Base-by-base conservation (phyloP, 257 asterid species). In the Voacanga thouarsii region DNA sequence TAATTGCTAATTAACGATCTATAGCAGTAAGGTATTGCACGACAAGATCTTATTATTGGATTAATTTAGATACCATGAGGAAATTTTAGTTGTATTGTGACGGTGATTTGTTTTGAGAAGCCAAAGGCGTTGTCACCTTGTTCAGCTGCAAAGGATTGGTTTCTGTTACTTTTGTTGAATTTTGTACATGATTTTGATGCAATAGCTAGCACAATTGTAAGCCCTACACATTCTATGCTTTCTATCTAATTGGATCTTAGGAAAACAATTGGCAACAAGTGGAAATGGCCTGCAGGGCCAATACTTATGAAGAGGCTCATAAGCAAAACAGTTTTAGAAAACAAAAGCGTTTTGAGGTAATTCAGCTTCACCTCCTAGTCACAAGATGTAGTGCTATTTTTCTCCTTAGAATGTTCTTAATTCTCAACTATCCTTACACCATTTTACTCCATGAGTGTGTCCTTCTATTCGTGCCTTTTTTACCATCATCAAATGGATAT, bases 271-370 rank as follows among this genome's bases (percentile, higher is more conserved):
- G 61, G 78, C 51, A 78, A 51, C 50, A 78, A 59, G 90, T 90
- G 96, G 94, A 73, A 77, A 83, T 66, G 59, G 89, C 79, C 68
- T 63, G 72, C 53, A 51, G 53, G 28, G 78, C 84, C 79, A 87
- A 74, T 60, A 82, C 80, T 76, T 94, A 94, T 50, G 98, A 94
- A 82, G 92, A 89, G 61, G 86, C 81, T 77, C 94, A 97, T 11
- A 88, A 87, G 83, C 93, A 88, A 86, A 89, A 92, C 84, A 89
- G 90, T 68, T 56, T 91, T 19, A 90, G 91, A 67, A 93, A 93
- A 78, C 85, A 91, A 75, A 87, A 81, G 85, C 85, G 90, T 84
- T 80, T 93, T 74, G 91, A 93, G 96, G 98, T 92, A 85, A n/a
- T 65, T 64, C 5, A 5, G 65, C 56, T 61, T 68, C 14, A 8